Conservation (phyloP, 2,329 filamentous ascomycete genomes). For the Ophiocordyceps camponoti-floridani region DNA sequence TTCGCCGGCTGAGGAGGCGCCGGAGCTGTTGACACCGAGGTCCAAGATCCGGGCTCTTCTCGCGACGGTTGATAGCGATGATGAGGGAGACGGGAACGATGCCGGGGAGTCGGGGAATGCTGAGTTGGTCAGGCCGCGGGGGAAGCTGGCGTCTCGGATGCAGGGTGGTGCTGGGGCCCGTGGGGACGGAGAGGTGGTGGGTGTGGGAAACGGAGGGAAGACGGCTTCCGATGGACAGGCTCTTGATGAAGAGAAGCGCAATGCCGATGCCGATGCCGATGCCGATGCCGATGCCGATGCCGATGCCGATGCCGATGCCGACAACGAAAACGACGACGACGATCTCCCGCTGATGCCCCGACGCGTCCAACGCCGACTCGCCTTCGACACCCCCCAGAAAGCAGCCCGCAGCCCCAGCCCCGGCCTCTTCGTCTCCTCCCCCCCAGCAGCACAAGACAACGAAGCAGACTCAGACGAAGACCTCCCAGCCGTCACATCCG, state of each 20-base stretch:
- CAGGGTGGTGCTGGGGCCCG: slow-evolving; percentile 14
- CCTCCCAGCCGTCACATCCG: slow-evolving; percentile 27
- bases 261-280: no score
- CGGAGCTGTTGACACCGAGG: slow-evolving; percentile 28
- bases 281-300: no score
- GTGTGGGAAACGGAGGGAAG: neutral
- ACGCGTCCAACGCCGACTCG: slow-evolving; percentile 18
- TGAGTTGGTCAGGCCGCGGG: slow-evolving; percentile 32
- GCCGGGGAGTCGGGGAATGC: slow-evolving; percentile 25
- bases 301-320: slow-evolving; percentile 3
- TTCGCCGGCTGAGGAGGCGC: slow-evolving; percentile 3
- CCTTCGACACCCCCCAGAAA: slow-evolving; percentile 8
- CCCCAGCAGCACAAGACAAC: slow-evolving; percentile 9
- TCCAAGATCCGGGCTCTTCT: slow-evolving; percentile 38
- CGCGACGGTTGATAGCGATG: slow-evolving; percentile 29
- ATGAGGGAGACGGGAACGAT: slow-evolving; percentile 21
- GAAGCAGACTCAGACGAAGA: slow-evolving; percentile 27
- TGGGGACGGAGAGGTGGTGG: neutral
- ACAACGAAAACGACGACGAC: slow-evolving; percentile 19
- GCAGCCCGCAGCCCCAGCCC: slow-evolving; percentile 16
- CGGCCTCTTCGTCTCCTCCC: slow-evolving; percentile 38
- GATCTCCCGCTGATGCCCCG: slow-evolving; percentile 21
- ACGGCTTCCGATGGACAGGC: neutral
- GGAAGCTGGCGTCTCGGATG: slow-evolving; percentile 48
- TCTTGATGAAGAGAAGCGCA: no score